These are phyloP conservation scores for Rhodomyrtus tomentosa DNA, from an alignment of 345 rosid species.

Conservation along the genomic window DNA sequence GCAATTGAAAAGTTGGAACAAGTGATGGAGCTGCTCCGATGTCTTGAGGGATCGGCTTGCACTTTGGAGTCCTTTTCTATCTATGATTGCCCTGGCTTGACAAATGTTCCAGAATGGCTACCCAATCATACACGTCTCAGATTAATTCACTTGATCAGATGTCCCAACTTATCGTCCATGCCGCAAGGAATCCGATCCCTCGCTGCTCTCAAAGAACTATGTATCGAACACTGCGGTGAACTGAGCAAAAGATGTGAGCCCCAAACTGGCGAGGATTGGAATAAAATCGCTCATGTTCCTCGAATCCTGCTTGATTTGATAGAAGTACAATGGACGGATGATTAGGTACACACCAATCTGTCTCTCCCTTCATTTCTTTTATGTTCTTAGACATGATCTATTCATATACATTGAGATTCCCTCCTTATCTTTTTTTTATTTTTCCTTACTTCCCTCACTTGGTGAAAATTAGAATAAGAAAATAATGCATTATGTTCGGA, in stretches of 20 bases:
- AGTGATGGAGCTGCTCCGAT: background rate
- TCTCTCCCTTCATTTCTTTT: background rate
- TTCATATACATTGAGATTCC: background rate
- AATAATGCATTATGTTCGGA: background rate
- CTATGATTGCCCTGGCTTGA: background rate
- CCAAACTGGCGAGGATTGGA: background rate
- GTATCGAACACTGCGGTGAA: fast-evolving
- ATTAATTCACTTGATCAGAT: fast-evolving
- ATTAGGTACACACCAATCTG: background rate
- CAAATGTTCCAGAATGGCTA: fast-evolving
- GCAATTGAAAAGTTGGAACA: background rate
- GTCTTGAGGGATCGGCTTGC: background rate
- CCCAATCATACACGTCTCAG: background rate
- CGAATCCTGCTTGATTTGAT: background rate
- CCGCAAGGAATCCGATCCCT: background rate
- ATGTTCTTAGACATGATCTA: background rate
- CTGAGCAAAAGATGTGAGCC: background rate
- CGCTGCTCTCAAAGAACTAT: background rate
- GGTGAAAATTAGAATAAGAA: no score
- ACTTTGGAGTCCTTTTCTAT: background rate
- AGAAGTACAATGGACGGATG: background rate
- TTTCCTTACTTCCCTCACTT: background rate
- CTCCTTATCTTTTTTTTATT: no score
- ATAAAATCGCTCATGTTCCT: background rate
- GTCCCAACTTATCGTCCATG: background rate